These are phyloP conservation scores for Keithomyces neogunnii DNA, from an alignment of 2,329 filamentous ascomycete genomes.

Conservation along the genomic window DNA sequence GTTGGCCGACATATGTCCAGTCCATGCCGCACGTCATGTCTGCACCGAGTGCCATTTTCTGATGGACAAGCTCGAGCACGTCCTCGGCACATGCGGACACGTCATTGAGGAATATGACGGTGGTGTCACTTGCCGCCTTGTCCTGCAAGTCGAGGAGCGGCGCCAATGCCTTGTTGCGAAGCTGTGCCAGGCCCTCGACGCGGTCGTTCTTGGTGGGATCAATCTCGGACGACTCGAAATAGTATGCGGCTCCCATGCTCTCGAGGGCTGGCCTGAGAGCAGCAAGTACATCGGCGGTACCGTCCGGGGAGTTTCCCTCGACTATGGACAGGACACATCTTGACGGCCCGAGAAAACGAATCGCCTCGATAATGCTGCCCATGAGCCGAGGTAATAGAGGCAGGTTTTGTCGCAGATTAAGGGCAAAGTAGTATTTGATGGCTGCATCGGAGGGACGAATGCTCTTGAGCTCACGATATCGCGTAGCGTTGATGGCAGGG, in stretches of 20 bases:
- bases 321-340: conserved; percentile 31
- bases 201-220: conserved; percentile 35
- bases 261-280: conserved; percentile 30
- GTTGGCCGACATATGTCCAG: conserved; percentile 33
- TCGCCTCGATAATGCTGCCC: conserved; percentile 38
- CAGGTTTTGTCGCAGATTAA: conserved; percentile 38
- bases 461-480: conserved; percentile 15
- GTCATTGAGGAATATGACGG: conserved; percentile 46
- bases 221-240: conserved; percentile 31
- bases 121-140: conserved; percentile 25
- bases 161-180: conserved; percentile 44
- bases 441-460: neutral
- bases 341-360: conserved; percentile 38
- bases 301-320: conserved; percentile 21
- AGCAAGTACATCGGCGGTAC: conserved; percentile 39
- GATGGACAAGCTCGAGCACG: conserved; percentile 46
- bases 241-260: conserved; percentile 29
- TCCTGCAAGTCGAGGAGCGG: conserved; percentile 28
- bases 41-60: conserved; percentile 35
- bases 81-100: conserved; percentile 45
- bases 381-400: conserved; percentile 34
- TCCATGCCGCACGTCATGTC: conserved; percentile 53
- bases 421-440: conserved; percentile 38
- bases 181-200: conserved; percentile 36
- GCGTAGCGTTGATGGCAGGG: conserved; percentile 10